These are phyloP conservation scores for Lodderomyces parapsilosis DNA, from an alignment of 1,139 yeast genomes.

Conservation along the genomic window DNA sequence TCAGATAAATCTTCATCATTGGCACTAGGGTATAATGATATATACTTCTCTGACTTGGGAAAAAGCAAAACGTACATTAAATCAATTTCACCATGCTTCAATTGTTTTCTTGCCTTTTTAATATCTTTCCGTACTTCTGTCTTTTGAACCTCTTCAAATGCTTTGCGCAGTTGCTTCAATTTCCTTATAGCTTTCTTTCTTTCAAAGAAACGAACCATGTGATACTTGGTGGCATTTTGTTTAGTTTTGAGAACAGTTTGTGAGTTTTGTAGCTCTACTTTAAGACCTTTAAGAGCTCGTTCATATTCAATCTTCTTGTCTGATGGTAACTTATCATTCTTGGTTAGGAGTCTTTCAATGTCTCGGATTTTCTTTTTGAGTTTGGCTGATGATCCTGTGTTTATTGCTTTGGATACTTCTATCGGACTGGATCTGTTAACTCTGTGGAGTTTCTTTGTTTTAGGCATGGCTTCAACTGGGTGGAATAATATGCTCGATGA, in stretches of 20 bases:
- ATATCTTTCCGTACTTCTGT: constrained; percentile 51
- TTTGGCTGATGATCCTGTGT: constrained; percentile 48
- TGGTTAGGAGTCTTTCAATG: constrained; percentile 65
- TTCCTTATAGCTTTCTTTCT: constrained; percentile 80
- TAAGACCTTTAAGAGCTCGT: constrained; percentile 76
- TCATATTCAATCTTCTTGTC: constrained; percentile 78
- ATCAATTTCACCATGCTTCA: constrained; percentile 65
- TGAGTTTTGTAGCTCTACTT: constrained; percentile 61
- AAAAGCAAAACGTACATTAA: constrained; percentile 73
- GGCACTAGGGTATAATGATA: constrained; percentile 63
- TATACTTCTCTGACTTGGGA: constrained; percentile 79
- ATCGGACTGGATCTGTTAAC: constrained; percentile 14
- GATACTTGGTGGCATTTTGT: constrained; percentile 74
- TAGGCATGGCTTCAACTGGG: too few species aligned
- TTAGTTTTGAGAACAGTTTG: constrained; percentile 51
- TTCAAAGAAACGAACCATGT: constrained; percentile 92
- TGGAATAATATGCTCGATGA: too few species aligned
- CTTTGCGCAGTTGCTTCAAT: constrained; percentile 62
- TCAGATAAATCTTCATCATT: constrained; percentile 27
- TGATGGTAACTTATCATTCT: constrained; percentile 62
- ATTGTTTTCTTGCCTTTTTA: constrained; percentile 50
- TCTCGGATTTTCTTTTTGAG: constrained; percentile 87
- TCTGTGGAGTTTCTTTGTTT: constrained; percentile 4
- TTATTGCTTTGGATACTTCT: constrained; percentile 32
- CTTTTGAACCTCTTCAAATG: constrained; percentile 36